phyloP scores from a whole-genome alignment of 2,329 filamentous ascomycete species.

The Calcarisporium arbuscula region DNA sequence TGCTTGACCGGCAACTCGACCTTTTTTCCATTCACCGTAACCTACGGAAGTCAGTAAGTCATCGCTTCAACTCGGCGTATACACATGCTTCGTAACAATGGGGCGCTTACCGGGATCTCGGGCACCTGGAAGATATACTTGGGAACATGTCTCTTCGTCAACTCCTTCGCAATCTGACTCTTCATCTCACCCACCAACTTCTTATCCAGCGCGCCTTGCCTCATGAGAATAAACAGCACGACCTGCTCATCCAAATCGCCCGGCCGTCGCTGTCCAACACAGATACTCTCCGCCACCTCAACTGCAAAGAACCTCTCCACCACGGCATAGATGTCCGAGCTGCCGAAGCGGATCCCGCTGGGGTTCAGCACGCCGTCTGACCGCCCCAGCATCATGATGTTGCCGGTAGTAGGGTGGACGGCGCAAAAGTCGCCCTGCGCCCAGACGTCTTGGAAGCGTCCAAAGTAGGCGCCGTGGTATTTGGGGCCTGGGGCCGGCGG shows the following conservation, averaged over 20 bases:
- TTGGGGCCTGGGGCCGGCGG: conserved; percentile 43
- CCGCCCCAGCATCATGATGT: conserved; percentile 60
- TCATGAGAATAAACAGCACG: conserved; percentile 50
- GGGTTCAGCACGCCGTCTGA: conserved; percentile 79
- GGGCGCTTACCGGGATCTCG: conserved; percentile 63
- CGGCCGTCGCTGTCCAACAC: conserved; percentile 68
- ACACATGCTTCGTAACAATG: no score
- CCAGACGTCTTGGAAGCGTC: conserved; percentile 63
- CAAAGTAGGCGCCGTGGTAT: conserved; percentile 57
- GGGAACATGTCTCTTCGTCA: conserved; percentile 70
- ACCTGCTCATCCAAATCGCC: conserved; percentile 47
- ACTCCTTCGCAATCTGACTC: conserved; percentile 56
- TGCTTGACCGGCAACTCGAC: conserved; percentile 80
- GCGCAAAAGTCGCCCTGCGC: conserved; percentile 77
- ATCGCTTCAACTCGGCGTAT: conserved; percentile 11
- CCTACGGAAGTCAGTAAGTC: conserved; percentile 40
- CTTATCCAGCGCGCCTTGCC: conserved; percentile 49
- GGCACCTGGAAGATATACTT: conserved; percentile 73
- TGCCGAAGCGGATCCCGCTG: conserved; percentile 71
- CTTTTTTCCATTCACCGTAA: conserved; percentile 79
- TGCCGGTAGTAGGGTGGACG: conserved; percentile 60
- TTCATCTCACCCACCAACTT: conserved; percentile 54
- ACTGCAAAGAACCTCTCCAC: conserved; percentile 60
- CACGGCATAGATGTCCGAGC: conserved; percentile 72
- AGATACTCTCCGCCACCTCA: conserved; percentile 64